These are phyloP conservation scores for Nigrograna mackinnonii DNA, from an alignment of 2,329 filamentous ascomycete species.

Conservation along the genomic window DNA sequence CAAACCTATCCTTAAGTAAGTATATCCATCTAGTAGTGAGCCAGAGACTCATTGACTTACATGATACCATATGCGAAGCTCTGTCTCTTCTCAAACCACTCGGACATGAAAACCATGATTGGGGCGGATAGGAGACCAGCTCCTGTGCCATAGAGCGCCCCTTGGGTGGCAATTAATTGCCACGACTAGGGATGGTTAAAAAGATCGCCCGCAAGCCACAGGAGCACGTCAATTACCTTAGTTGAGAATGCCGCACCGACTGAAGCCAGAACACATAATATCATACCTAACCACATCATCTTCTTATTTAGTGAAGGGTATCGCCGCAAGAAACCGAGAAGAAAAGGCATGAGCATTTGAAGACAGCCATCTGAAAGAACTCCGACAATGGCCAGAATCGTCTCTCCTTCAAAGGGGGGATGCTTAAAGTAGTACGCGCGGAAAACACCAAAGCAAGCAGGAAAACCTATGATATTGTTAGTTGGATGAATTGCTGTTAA, in stretches of 20 bases:
- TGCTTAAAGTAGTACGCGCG: neutral
- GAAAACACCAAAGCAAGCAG: constrained; percentile 1
- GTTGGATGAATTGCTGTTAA: neutral
- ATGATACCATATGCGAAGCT: constrained; percentile 1
- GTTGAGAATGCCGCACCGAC: neutral
- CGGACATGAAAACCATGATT: neutral
- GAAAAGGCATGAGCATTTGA: neutral
- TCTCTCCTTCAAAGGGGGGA: neutral
- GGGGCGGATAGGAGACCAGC: neutral
- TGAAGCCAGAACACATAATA: neutral
- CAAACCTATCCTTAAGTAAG: too few relatives aligned
- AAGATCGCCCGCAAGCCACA: too few relatives aligned
- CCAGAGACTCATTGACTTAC: too few relatives aligned
- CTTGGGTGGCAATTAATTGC: constrained; percentile 1
- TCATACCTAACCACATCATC: neutral
- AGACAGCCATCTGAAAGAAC: constrained; percentile 1
- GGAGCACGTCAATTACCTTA: too few relatives aligned
- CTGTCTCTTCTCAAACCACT: constrained; percentile 1
- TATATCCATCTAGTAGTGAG: too few relatives aligned
- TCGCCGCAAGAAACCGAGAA: neutral
- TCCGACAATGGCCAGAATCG: neutral
- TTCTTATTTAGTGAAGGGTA: neutral
- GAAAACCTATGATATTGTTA: neutral
- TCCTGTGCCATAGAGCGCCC: neutral
- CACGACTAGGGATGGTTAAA: too few relatives aligned